These are phyloP conservation scores for Gossypium raimondii DNA, from an alignment of 345 rosid species.

Conservation along the genomic window DNA sequence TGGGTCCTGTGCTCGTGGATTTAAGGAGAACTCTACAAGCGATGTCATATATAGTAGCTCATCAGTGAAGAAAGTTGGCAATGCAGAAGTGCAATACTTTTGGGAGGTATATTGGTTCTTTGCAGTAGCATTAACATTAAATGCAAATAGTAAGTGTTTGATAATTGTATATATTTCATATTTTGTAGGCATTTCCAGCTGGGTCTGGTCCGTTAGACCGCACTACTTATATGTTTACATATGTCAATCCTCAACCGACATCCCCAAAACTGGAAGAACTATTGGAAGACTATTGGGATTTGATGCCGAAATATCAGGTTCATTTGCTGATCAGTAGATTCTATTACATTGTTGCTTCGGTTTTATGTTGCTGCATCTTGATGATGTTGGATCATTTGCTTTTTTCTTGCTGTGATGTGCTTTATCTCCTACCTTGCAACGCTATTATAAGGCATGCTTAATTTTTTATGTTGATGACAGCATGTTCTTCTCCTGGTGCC, in stretches of 20 bases:
- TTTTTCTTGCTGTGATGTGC: background rate
- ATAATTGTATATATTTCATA: conserved; percentile 13
- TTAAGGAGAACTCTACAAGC: conserved; percentile 59
- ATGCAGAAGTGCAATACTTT: conserved; percentile 69
- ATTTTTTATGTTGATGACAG: background rate
- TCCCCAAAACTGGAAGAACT: conserved; percentile 79
- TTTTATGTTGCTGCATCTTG: conserved; percentile 5
- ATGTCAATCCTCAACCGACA: conserved; percentile 70
- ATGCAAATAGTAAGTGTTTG: background rate
- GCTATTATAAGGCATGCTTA: background rate
- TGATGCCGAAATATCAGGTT: conserved; percentile 94
- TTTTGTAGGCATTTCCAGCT: conserved; percentile 85
- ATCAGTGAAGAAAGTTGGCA: conserved; percentile 56
- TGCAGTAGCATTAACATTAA: background rate
- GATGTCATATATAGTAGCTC: conserved; percentile 89
- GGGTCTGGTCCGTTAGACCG: conserved; percentile 90
- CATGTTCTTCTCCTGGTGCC: background rate
- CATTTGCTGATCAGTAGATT: conserved; percentile 14
- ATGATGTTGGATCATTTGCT: conserved; percentile 1
- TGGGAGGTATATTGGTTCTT: conserved; percentile 71
- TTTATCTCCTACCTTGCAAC: background rate
- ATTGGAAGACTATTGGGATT: conserved; percentile 80
- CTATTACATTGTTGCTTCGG: background rate
- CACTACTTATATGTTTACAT: conserved; percentile 96
- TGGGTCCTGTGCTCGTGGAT: conserved; percentile 92